Evolutionary conservation across 176 grass and related monocot species (phyloP), one percentile per base, ranked within the genome.

Genomic region (Coix lacrymajobi): DNA sequence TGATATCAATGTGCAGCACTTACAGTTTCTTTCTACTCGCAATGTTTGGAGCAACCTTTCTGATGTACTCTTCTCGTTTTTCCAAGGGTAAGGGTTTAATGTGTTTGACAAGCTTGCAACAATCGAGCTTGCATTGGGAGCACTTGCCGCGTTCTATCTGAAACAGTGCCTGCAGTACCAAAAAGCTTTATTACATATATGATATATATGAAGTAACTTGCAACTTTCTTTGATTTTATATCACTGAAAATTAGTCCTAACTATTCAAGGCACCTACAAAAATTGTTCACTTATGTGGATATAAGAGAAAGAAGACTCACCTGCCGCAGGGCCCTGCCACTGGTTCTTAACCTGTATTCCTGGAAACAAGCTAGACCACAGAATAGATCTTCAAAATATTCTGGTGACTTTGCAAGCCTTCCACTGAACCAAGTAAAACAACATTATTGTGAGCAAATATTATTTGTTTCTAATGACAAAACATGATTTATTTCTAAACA

Each of bases 381-480:
- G 75, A 98, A 98, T 73, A 98, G 79, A 73, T 98, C 95, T 81
- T 98, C 95, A 80, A 98, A 98, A 87, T 98, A 98, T 88, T 98
- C 92, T 76, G 95, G 96, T 64, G 86, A 79, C 86, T 98, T 98
- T 54, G 96, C 90, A 58, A 95, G 89, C 72, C 84, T 93, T 64
- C 88, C 92, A 70, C 96, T 98, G 85, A 66, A 71, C 43, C 69
- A 73, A 83, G 40, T 46, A 66, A 72, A 66, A 66, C 9, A 73
- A 1, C 46, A 85, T 29, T 77, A 51, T 71, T 85, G 33, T 52
- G 54, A 84, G 24, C 22, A 70, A 68, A 38, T 30, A 57, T 2
- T 16, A 63, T 66, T 81, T 66, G n/a, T 71, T 71, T 28, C 17
- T 45, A 71, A 41, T 29, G 46, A 80, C 19, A 54, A 69, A 66